Percentiles rank a stretch among this genome's conserved stretches.
Conservation (phyloP, 78 protist genomes). For the Diacronema lutheri region DNA sequence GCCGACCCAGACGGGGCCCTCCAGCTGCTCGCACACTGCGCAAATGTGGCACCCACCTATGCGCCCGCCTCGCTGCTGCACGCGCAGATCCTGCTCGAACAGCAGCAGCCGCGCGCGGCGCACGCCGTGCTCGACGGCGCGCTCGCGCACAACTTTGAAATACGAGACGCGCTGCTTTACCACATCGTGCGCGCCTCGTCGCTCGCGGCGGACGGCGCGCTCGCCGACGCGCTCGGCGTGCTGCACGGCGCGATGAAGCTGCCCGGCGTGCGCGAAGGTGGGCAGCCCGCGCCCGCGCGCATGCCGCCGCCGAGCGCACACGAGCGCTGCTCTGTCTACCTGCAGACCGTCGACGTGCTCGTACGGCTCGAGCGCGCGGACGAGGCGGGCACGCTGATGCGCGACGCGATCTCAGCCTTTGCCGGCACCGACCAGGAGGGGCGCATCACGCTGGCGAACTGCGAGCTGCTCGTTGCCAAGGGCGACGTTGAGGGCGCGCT, state of each 20-base stretch:
- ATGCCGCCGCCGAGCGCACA: background rate
- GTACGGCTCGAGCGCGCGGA: background rate
- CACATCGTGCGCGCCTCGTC: conserved; percentile 43
- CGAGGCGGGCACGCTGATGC: conserved; percentile 35
- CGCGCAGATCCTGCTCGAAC: conserved; percentile 44
- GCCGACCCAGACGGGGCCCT: conserved; percentile 37
- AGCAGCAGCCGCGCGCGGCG: conserved; percentile 15
- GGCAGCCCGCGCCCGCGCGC: background rate
- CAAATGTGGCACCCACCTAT: conserved; percentile 9
- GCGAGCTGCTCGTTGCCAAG: conserved; percentile 1
- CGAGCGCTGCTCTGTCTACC: background rate
- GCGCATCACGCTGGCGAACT: conserved; percentile 40
- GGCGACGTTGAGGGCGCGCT: conserved; percentile 55
- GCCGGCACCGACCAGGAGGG: conserved; percentile 26
- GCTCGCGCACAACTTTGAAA: conserved; percentile 43
- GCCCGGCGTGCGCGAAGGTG: conserved; percentile 26
- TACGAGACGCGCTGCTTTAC: conserved; percentile 52
- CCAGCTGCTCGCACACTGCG: background rate
- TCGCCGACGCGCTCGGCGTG: conserved; percentile 17
- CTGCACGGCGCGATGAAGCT: conserved; percentile 38
- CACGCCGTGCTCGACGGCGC: conserved; percentile 41
- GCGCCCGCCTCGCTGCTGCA: conserved; percentile 46
- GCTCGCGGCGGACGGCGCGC: conserved; percentile 1
- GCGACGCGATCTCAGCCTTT: conserved; percentile 34
- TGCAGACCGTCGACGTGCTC: background rate